Evolutionary conservation across 176 grass and related monocot genomes (phyloP).

Genomic region (Oryza punctata): DNA sequence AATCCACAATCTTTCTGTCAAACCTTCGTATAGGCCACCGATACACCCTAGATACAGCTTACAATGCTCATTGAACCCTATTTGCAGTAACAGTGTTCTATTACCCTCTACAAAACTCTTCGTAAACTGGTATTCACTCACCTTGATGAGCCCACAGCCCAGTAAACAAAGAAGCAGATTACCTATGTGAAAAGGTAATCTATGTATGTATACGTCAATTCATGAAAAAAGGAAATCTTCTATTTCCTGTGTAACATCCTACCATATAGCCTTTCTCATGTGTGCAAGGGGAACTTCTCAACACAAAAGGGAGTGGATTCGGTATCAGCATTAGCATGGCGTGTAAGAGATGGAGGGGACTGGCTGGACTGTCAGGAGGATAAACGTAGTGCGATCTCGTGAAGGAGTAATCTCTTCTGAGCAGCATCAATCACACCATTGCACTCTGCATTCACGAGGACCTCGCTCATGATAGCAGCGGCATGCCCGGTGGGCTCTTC

Average conservation of each 20-base stretch:
- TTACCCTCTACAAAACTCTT: conserved; percentile 47
- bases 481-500: conserved; percentile 85
- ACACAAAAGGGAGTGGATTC: conserved; percentile 18
- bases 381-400: conserved; percentile 83
- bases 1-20: not conserved
- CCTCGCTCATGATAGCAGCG: conserved; percentile 78
- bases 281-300: conserved; percentile 22
- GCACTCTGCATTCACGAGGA: conserved; percentile 82
- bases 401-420: conserved; percentile 79
- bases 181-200: conserved; percentile 30
- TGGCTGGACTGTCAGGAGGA: conserved; percentile 46
- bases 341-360: conserved; percentile 5
- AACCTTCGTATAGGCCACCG: not conserved
- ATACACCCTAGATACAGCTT: conserved; percentile 36
- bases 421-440: conserved; percentile 83
- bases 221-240: not conserved
- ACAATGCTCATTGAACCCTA: conserved; percentile 35
- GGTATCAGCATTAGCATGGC: conserved; percentile 19
- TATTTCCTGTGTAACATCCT: conserved; percentile 38
- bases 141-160: conserved; percentile 30
- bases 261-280: not conserved
- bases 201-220: conserved; percentile 12
- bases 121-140: conserved; percentile 10
- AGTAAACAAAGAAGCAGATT: conserved; percentile 41
- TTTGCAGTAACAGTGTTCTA: conserved; percentile 29